phyloP scores from a whole-genome alignment of 306 rosid genomes.

The Vicia villosa region DNA sequence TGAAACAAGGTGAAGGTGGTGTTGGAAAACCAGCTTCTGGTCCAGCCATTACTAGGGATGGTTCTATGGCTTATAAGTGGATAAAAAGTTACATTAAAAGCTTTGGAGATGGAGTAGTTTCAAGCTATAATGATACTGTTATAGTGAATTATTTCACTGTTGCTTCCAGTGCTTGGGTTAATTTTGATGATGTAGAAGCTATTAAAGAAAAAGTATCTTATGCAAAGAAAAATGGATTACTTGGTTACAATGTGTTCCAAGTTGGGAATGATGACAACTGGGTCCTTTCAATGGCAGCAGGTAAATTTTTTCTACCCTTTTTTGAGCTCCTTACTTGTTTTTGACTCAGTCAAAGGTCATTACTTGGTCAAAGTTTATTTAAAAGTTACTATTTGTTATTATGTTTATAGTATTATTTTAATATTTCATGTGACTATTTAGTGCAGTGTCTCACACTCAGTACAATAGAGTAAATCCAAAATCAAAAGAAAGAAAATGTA shows the following conservation, averaged over 20 bases:
- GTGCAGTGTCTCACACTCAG: too few relatives aligned
- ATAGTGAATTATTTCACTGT: conserved; percentile 47
- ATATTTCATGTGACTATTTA: too few relatives aligned
- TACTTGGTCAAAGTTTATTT: too few relatives aligned
- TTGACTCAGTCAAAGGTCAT: too few relatives aligned
- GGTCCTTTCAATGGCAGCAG: conserved; percentile 55
- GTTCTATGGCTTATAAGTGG: conserved; percentile 44
- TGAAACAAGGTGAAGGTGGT: conserved; percentile 22
- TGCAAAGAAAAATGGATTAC: conserved; percentile 51
- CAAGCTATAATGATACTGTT: conserved; percentile 41
- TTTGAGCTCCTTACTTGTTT: not conserved
- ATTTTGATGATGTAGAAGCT: conserved; percentile 55
- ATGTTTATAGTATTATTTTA: too few relatives aligned
- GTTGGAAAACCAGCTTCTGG: conserved; percentile 50
- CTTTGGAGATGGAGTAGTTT: conserved; percentile 38
- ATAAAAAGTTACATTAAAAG: conserved; percentile 44
- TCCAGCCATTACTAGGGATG: conserved; percentile 42
- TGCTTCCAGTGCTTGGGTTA: conserved; percentile 46
- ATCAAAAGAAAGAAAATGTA: too few relatives aligned
- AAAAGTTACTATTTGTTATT: too few relatives aligned
- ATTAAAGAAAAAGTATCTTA: conserved; percentile 53
- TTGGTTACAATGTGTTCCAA: conserved; percentile 61
- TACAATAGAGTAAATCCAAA: too few relatives aligned
- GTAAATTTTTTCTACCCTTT: conserved; percentile 12
- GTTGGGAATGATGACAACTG: conserved; percentile 56